Percentiles rank a stretch among this genome's conserved stretches.
Conservation (phyloP, 2,329 filamentous ascomycete genomes). For the Fusarium albidum region DNA sequence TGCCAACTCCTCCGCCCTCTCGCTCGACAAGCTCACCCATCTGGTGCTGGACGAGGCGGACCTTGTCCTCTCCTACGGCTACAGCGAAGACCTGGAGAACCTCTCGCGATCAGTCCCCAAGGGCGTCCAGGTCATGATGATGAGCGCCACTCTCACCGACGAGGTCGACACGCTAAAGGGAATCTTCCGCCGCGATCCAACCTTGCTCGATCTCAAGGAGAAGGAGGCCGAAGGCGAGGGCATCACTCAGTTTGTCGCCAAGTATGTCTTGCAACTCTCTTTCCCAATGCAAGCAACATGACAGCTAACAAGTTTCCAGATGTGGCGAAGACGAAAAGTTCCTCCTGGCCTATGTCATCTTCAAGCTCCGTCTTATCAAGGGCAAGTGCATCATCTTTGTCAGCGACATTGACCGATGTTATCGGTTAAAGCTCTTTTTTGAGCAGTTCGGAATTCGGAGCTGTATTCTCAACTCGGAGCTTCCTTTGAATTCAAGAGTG, state of each 20-base stretch:
- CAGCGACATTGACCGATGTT: conserved; percentile 85
- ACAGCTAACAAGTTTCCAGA: conserved; percentile 48
- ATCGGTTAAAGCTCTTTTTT: conserved; percentile 91
- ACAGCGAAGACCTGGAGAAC: conserved; percentile 86
- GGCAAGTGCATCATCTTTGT: conserved; percentile 83
- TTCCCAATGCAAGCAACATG: not conserved
- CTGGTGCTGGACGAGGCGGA: conserved; percentile 96
- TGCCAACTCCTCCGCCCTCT: conserved; percentile 70
- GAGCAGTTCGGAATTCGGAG: conserved; percentile 97
- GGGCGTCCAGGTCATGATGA: conserved; percentile 88
- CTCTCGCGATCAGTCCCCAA: conserved; percentile 81
- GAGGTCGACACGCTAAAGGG: conserved; percentile 87
- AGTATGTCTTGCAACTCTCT: conserved; percentile 52
- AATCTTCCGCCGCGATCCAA: conserved; percentile 84
- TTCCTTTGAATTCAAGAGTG: conserved; percentile 90
- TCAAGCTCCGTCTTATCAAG: conserved; percentile 92
- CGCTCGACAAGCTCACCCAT: conserved; percentile 74
- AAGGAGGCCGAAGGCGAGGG: conserved; percentile 78
- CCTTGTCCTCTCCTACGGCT: conserved; percentile 91
- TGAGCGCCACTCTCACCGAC: conserved; percentile 89
- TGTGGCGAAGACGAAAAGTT: conserved; percentile 99
- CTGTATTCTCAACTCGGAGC: conserved; percentile 91
- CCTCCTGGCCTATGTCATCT: conserved; percentile 89
- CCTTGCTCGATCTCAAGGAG: conserved; percentile 82
- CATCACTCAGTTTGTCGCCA: conserved; percentile 87